Evolutionary conservation across 2,329 filamentous ascomycete genomes (phyloP).

Genomic region (Periglandula ipomoeae): DNA sequence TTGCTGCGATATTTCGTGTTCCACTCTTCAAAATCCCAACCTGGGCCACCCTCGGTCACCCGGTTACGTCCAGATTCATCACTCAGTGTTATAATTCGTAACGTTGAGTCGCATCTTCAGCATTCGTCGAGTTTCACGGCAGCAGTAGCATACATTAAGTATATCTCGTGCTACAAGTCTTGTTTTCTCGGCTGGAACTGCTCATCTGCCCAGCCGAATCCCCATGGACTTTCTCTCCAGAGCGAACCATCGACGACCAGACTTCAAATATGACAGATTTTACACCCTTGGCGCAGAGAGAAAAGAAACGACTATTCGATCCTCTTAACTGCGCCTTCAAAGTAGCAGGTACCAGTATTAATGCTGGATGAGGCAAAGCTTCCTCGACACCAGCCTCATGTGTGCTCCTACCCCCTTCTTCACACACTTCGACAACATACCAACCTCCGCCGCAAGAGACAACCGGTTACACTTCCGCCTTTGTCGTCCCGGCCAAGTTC

Average conservation of each 20-base stretch:
- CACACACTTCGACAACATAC: background rate
- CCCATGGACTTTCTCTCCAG: background rate
- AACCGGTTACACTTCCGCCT: background rate
- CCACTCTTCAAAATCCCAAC: background rate
- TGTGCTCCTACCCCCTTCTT: background rate
- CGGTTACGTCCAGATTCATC: background rate
- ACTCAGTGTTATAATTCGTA: background rate
- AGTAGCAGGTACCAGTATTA: background rate
- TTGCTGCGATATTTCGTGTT: background rate
- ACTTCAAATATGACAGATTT: background rate
- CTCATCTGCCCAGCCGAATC: background rate
- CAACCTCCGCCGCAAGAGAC: background rate
- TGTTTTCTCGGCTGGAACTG: background rate
- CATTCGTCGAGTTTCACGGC: background rate
- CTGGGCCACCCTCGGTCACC: background rate
- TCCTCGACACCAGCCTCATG: background rate
- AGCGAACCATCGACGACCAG: background rate
- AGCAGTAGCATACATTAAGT: conserved; percentile 1
- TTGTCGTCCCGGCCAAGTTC: background rate
- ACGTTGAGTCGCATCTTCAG: background rate
- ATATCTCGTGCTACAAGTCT: background rate
- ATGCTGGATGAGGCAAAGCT: background rate
- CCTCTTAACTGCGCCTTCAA: background rate
- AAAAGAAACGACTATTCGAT: background rate
- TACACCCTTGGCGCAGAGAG: background rate